Base-by-base conservation (phyloP, 2,329 filamentous ascomycete genomes). In the Chrysoporthe deuterocubensis region DNA sequence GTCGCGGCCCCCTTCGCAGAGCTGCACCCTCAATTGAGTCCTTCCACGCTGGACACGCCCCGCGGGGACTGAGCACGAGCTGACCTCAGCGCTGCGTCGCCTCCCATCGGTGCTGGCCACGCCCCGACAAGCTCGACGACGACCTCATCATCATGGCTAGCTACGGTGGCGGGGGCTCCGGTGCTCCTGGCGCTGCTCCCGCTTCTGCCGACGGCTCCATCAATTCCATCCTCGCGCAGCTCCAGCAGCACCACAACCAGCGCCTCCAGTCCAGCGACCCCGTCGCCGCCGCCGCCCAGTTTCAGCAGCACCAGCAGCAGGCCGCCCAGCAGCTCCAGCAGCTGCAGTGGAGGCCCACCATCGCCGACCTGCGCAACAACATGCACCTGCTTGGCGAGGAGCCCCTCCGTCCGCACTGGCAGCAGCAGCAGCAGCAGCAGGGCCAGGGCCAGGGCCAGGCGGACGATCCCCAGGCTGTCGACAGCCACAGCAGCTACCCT, bases 191-290 rank as follows among this genome's bases (percentile, higher is more conserved):
- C 46, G 18, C 63, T 50, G 42, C 42, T 58, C 44, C 44, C 32
- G 58, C 34, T 32, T 56, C 43, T 58, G 67, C 61, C 52, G 69
- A 74, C 66, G 71, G 73, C 54, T 76, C 77, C 62, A 73, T 82
- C 62, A 77, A 82, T 68, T 77, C 80, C 16, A 79, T 83, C 66
- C 77, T 82, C 62, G 80, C 79, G 69, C 81, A 79, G 73, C 76
- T 80, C 2, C 78, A 77, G 50, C 77, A 77, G 70, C 77, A 76
- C 4, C 73, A 73, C 60, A 73, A 74, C n/a, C 67, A 70, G 56
- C 69, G 58, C 37, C 54, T 63, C 26, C 65, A 69, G 48, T 57
- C 46, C 58, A 34, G 32, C 37, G 68, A 69, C 40, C 65, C 32
- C 18, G 57, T 37, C 37, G 56, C 72, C 46, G 56, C 72, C 71